Conservation (phyloP, 2,329 filamentous ascomycete genomes). For the Penicillium sp. region DNA sequence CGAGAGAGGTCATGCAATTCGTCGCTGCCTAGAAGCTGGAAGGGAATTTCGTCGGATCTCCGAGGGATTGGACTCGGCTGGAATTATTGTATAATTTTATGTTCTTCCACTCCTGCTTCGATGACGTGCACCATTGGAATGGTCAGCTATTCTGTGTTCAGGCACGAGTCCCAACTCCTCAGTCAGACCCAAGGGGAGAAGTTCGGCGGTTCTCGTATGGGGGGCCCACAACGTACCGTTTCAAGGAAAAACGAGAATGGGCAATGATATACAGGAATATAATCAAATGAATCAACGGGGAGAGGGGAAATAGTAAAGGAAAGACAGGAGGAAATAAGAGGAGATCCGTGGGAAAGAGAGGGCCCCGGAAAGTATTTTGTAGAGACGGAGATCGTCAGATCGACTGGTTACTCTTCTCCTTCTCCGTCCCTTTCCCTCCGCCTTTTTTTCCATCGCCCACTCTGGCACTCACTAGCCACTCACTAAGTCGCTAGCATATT, state of each 20-base stretch:
- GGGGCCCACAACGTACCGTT: slow-evolving; percentile 12
- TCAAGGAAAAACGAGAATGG: neutral
- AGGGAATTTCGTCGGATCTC: neutral
- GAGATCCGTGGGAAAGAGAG: neutral
- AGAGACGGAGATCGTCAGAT: slow-evolving; percentile 6
- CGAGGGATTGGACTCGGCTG: slow-evolving; percentile 1
- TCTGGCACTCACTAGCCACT: neutral
- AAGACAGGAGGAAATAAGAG: neutral
- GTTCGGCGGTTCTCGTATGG: neutral
- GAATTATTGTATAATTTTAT: neutral
- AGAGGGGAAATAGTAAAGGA: neutral
- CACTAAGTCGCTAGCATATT: neutral
- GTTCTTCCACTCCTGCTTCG: neutral
- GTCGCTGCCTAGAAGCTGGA: neutral
- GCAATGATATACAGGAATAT: neutral
- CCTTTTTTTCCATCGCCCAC: neutral
- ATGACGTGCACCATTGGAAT: slow-evolving; percentile 19
- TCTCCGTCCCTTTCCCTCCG: neutral
- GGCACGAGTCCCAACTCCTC: neutral
- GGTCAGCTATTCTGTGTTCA: slow-evolving; percentile 13
- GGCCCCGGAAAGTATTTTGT: slow-evolving; percentile 11
- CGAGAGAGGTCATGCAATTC: slow-evolving; percentile 1
- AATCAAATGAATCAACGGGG: neutral
- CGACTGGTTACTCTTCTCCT: neutral
- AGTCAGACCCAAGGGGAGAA: slow-evolving; percentile 1